These are phyloP conservation scores for Detonula confervacea DNA, from an alignment of 352 stramenopile genomes.

Conservation along the genomic window DNA sequence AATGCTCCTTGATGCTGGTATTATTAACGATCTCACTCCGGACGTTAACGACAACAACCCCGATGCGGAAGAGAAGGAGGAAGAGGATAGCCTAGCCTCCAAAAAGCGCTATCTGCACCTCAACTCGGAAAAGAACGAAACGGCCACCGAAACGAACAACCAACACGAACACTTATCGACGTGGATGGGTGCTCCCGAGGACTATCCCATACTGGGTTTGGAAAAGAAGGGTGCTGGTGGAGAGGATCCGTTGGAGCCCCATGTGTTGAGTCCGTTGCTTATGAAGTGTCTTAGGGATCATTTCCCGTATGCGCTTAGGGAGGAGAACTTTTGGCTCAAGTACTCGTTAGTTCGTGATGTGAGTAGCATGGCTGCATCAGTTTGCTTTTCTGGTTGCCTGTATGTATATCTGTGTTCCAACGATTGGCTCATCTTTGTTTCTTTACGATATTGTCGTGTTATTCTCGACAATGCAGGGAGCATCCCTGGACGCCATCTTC, in stretches of 20 bases:
- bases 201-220: constrained; percentile 39
- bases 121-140: background rate
- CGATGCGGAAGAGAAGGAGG: background rate
- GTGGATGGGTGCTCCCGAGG: constrained; percentile 35
- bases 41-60: background rate
- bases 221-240: background rate
- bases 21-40: background rate
- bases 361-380: too few relatives aligned
- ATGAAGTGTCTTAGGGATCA: constrained; percentile 48
- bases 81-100: constrained; percentile 10
- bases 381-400: too few relatives aligned
- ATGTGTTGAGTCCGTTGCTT: constrained; percentile 33
- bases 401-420: too few relatives aligned
- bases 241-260: constrained; percentile 23
- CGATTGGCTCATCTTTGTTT: too few relatives aligned
- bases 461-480: too few relatives aligned
- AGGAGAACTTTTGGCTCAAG: constrained; percentile 69
- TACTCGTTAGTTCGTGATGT: constrained; percentile 66
- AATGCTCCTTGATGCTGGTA: background rate
- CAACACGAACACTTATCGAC: constrained; percentile 18
- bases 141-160: background rate
- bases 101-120: constrained; percentile 37
- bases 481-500: constrained; percentile 26
- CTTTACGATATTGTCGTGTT: too few relatives aligned
- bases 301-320: constrained; percentile 29